Percentiles rank a stretch among this genome's conserved stretches.
phyloP scores from a whole-genome alignment of 139 green algal species.

The Nannochloris sp. region DNA sequence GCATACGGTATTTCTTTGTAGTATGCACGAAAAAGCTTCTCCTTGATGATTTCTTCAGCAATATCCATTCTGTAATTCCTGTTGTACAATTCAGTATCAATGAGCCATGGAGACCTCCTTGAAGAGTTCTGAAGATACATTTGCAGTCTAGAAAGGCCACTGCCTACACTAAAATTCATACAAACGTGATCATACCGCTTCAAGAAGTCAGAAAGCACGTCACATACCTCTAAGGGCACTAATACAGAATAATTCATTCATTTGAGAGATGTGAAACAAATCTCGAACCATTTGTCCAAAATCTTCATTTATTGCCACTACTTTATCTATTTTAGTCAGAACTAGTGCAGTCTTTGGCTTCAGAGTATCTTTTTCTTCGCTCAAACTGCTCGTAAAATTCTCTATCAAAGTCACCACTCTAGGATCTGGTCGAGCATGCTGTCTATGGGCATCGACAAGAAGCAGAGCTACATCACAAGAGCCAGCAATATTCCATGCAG shows the following conservation, averaged over 20 bases:
- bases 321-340: constrained; percentile 48
- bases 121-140: no score
- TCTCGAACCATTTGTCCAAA: constrained; percentile 13
- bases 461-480: constrained; percentile 55
- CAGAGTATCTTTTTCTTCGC: background rate
- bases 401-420: constrained; percentile 23
- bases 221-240: constrained; percentile 19
- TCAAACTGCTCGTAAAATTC: background rate
- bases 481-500: constrained; percentile 45
- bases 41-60: constrained; percentile 36
- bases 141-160: constrained; percentile 16
- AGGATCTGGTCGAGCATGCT: constrained; percentile 39
- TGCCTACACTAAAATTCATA: constrained; percentile 20
- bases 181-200: constrained; percentile 10
- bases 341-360: constrained; percentile 27
- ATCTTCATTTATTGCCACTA: background rate
- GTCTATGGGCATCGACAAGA: constrained; percentile 53
- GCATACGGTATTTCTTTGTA: constrained; percentile 35
- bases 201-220: constrained; percentile 6
- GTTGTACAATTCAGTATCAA: no score
- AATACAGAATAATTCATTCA: constrained; percentile 26
- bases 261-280: background rate
- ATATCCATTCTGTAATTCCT: constrained; percentile 16
- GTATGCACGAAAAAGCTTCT: constrained; percentile 41
- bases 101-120: no score